These are phyloP conservation scores for Kwoniella sp. DNA, from an alignment of 768 basidiomycete genomes.

Conservation along the genomic window DNA sequence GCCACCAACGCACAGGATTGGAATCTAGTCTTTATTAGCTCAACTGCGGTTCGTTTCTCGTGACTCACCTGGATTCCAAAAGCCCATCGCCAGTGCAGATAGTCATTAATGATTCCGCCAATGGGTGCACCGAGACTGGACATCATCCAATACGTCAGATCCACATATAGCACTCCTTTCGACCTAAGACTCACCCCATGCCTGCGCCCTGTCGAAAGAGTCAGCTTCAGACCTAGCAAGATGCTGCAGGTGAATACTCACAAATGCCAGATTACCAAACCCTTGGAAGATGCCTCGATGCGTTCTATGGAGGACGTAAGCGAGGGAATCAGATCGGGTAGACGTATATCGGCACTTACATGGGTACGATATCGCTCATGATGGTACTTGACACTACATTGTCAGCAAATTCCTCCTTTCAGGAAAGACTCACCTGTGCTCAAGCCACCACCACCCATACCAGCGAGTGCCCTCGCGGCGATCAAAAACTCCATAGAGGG, in stretches of 20 bases:
- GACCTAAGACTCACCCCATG: constrained; percentile 17
- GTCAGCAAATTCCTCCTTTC: neutral
- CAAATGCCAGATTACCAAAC: constrained; percentile 54
- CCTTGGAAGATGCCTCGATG: constrained; percentile 83
- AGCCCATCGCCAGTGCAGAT: constrained; percentile 70
- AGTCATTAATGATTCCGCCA: constrained; percentile 68
- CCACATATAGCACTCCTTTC: neutral
- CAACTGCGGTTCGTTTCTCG: neutral
- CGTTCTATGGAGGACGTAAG: neutral
- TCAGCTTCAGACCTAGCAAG: neutral
- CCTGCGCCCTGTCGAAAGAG: constrained; percentile 2
- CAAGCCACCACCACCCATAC: constrained; percentile 49
- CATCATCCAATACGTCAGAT: neutral
- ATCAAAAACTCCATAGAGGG: constrained; percentile 43
- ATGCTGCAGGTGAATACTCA: constrained; percentile 63
- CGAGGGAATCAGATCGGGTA: neutral
- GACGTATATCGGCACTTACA: constrained; percentile 60
- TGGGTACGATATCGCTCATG: constrained; percentile 82
- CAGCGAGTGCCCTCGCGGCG: constrained; percentile 40
- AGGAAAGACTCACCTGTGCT: constrained; percentile 17
- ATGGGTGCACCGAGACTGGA: constrained; percentile 55
- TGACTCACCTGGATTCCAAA: constrained; percentile 41
- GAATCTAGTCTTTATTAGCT: constrained; percentile 11
- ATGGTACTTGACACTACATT: constrained; percentile 60
- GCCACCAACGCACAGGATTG: constrained; percentile 8